Evolutionary conservation across 2,329 filamentous ascomycete genomes (phyloP).

Genomic region (Zelopaecilomyces penicillatus): DNA sequence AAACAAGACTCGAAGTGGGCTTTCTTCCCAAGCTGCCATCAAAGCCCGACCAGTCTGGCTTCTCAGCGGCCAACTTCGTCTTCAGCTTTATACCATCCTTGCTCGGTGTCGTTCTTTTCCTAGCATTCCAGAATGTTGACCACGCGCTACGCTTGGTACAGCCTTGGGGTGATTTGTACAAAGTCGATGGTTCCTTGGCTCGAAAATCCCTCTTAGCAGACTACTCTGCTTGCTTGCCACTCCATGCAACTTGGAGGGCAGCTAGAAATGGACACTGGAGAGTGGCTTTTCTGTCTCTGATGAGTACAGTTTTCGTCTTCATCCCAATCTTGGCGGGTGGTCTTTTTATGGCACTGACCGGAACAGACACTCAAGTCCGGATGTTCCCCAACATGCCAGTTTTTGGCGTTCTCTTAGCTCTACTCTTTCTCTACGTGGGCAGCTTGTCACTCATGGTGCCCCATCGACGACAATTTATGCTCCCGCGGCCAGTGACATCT

Average conservation of each 20-base stretch:
- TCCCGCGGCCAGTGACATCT: slow-evolving; percentile 66
- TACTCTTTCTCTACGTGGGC: slow-evolving; percentile 62
- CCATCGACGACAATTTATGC: slow-evolving; percentile 48
- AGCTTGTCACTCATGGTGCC: slow-evolving; percentile 56
- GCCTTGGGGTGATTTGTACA: slow-evolving; percentile 58
- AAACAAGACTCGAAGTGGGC: slow-evolving; percentile 55
- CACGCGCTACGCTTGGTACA: slow-evolving; percentile 56
- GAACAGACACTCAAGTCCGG: slow-evolving; percentile 39
- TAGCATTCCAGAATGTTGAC: slow-evolving; percentile 60
- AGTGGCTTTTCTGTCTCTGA: slow-evolving; percentile 51
- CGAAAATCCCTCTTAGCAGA: slow-evolving; percentile 59
- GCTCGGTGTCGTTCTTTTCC: slow-evolving; percentile 58
- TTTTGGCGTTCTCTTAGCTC: slow-evolving; percentile 63
- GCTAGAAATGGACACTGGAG: slow-evolving; percentile 55
- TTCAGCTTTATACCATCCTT: slow-evolving; percentile 69
- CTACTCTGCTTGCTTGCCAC: slow-evolving; percentile 58
- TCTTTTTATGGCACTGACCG: slow-evolving; percentile 65
- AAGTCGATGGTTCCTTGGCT: slow-evolving; percentile 50
- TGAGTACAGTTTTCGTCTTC: slow-evolving; percentile 50
- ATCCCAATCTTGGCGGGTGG: slow-evolving; percentile 62
- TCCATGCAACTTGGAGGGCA: slow-evolving; percentile 51
- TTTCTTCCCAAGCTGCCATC: slow-evolving; percentile 63
- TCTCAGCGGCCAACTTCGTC: slow-evolving; percentile 80
- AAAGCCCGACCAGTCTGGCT: slow-evolving; percentile 52
- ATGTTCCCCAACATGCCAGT: slow-evolving; percentile 68